Base-by-base conservation (phyloP, 169 alveolate species). In the Besnoitia besnoiti region DNA sequence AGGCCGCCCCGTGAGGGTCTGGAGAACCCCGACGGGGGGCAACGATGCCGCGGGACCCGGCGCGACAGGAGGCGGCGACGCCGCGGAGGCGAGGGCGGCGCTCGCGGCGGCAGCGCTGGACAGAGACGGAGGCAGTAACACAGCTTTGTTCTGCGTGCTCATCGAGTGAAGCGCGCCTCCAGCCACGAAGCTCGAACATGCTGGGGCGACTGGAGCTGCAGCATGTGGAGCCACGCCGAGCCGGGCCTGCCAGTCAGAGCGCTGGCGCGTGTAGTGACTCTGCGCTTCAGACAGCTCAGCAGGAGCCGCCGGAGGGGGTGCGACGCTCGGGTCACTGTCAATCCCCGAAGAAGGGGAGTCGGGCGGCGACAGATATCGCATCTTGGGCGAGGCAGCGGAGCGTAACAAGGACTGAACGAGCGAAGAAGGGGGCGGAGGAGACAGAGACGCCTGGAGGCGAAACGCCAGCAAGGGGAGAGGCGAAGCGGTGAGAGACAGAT, bases 131-230 rank as follows among this genome's bases (percentile, higher is more conserved):
- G 93, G 93, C 42, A 89, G 59, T 0, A 75, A 5, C 10, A 89
- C 93, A 7, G 55, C 87, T 35, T 89, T 44, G 88, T 89, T 89
- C 59, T 89, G 82, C 0, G 93, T 89, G 89, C 93, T 89, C 44
- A 85, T 89, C 37, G 93, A 89, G n/a, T 89, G 93, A 14, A 89
- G 93, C 19, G 93, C 51, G 0, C 93, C 93, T 7, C 93, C 93
- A 1, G 93, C 50, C 24, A 89, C 93, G 67, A 89, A 89, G 51
- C 49, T 40, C 37, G 93, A 55, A 4, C 82, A 46, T 1, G 91
- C 91, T 7, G 91, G 91, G 40, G 55, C 82, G 40, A 35, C 61
- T 24, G 37, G 44, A 35, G 91, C 79, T 1, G 91, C 80, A 27
- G 91, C 37, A 3, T 27, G 55, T 67, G 62, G 55, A 1, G 89